A percentile compares a stretch with the other conserved stretches of the same genome.
phyloP scores from a whole-genome alignment of 2,329 filamentous ascomycete genomes.

The Penicillium paneum region DNA sequence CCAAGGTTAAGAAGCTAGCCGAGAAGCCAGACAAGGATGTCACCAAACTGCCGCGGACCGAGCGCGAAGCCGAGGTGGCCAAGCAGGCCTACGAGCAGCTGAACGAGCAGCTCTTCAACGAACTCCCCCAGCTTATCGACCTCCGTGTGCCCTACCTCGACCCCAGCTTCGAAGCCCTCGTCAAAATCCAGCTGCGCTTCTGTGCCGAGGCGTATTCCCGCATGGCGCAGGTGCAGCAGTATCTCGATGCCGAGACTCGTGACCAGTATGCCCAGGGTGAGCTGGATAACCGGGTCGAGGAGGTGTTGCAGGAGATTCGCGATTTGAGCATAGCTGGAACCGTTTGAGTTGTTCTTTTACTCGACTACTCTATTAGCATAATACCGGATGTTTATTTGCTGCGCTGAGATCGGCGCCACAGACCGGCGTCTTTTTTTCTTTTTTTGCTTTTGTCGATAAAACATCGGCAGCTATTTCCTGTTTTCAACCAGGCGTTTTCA shows the following conservation, averaged over 20 bases:
- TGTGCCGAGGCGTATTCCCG: conserved; percentile 95
- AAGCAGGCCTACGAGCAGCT: conserved; percentile 91
- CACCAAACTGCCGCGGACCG: conserved; percentile 89
- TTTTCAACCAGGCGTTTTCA: conserved; percentile 3
- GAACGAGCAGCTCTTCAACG: conserved; percentile 90
- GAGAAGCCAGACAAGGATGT: conserved; percentile 99
- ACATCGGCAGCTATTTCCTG: background rate
- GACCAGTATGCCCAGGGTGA: conserved; percentile 95
- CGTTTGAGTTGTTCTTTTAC: conserved; percentile 43
- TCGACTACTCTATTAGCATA: conserved; percentile 9
- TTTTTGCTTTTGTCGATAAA: background rate
- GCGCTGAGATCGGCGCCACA: background rate
- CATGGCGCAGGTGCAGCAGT: conserved; percentile 99
- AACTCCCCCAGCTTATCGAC: conserved; percentile 94
- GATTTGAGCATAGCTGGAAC: conserved; percentile 87
- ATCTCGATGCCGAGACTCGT: conserved; percentile 89
- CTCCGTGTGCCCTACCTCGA: conserved; percentile 95
- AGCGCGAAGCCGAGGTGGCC: conserved; percentile 95
- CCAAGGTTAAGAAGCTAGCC: conserved; percentile 92
- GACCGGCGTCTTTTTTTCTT: conserved; percentile 4
- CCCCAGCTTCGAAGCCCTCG: conserved; percentile 92
- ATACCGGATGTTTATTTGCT: conserved; percentile 15
- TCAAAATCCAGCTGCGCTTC: conserved; percentile 97
- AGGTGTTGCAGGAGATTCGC: conserved; percentile 93
- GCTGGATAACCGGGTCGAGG: conserved; percentile 85